Percentiles rank a stretch among this genome's conserved stretches.
Evolutionary conservation across 73 alveolate genomes (phyloP).

Genomic region (Stentor coeruleus): DNA sequence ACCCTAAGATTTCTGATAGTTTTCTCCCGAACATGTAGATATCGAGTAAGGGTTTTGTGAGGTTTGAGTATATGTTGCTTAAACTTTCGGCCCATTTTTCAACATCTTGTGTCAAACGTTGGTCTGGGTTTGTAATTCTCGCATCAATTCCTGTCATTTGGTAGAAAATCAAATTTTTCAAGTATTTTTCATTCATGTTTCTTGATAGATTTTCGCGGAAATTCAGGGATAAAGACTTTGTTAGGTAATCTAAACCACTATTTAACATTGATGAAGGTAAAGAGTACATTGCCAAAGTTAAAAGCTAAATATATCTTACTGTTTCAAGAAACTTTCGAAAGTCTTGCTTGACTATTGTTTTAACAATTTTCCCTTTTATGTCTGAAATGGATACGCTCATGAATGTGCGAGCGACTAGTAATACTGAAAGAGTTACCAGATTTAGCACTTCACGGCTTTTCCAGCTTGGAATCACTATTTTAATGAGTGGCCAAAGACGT

Average conservation of each 20-base stretch:
- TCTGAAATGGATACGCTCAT: background rate
- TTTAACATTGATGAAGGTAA: conserved; percentile 86
- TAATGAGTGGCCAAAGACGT: conserved; percentile 46
- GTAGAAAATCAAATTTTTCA: conserved; percentile 74
- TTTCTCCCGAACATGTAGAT: conserved; percentile 76
- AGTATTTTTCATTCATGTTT: conserved; percentile 65
- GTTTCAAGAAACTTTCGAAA: background rate
- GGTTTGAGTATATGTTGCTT: conserved; percentile 63
- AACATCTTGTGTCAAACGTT: conserved; percentile 79
- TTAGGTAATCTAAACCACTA: conserved; percentile 66
- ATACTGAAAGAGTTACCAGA: background rate
- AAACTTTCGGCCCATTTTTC: conserved; percentile 85
- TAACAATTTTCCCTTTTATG: background rate
- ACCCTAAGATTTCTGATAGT: conserved; percentile 81
- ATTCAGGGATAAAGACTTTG: conserved; percentile 60
- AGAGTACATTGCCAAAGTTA: conserved; percentile 43
- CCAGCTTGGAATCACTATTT: conserved; percentile 1
- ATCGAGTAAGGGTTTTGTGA: conserved; percentile 87
- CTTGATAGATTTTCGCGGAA: conserved; percentile 73
- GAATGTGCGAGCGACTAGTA: background rate
- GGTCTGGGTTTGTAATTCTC: conserved; percentile 80
- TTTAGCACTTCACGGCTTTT: background rate
- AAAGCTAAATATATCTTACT: background rate
- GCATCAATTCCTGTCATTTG: conserved; percentile 71
- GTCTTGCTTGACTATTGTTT: background rate